Conservation (phyloP, 768 basidiomycete genomes). For the Amanita subjunquillea region DNA sequence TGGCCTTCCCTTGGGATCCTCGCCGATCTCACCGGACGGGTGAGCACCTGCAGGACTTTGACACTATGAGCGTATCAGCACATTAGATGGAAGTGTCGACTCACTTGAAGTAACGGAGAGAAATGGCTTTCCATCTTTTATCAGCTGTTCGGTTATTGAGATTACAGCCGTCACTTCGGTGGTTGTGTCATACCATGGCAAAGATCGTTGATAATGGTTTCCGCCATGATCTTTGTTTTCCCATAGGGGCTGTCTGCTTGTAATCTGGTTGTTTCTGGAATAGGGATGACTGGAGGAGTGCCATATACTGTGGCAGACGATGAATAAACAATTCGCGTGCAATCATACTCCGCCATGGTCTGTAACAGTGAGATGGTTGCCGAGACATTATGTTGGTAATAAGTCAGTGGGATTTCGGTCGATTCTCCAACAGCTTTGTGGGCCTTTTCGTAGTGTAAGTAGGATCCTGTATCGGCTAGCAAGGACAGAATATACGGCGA, state of each 20-base stretch:
- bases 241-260: slow-evolving; percentile 91
- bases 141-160: slow-evolving; percentile 40
- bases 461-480: not conserved
- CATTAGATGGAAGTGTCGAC: slow-evolving; percentile 10
- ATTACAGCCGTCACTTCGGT: slow-evolving; percentile 5
- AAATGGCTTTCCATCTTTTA: slow-evolving; percentile 68
- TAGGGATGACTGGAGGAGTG: slow-evolving; percentile 84
- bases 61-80: not conserved
- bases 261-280: slow-evolving; percentile 84
- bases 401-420: slow-evolving; percentile 82
- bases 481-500: slow-evolving; percentile 53
- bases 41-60: slow-evolving; percentile 94
- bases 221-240: slow-evolving; percentile 92
- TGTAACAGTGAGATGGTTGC: slow-evolving; percentile 83
- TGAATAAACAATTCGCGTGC: slow-evolving; percentile 87
- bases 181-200: slow-evolving; percentile 44
- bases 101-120: slow-evolving; percentile 95
- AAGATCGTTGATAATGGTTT: slow-evolving; percentile 82
- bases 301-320: slow-evolving; percentile 99
- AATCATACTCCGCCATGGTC: slow-evolving; percentile 77
- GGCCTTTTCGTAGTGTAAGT: slow-evolving; percentile 41
- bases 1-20: slow-evolving; percentile 92
- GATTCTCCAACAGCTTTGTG: slow-evolving; percentile 98
- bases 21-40: slow-evolving; percentile 89
- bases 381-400: slow-evolving; percentile 90